Conservation (phyloP, 139 green algal genomes). For the Volvox africanus region DNA sequence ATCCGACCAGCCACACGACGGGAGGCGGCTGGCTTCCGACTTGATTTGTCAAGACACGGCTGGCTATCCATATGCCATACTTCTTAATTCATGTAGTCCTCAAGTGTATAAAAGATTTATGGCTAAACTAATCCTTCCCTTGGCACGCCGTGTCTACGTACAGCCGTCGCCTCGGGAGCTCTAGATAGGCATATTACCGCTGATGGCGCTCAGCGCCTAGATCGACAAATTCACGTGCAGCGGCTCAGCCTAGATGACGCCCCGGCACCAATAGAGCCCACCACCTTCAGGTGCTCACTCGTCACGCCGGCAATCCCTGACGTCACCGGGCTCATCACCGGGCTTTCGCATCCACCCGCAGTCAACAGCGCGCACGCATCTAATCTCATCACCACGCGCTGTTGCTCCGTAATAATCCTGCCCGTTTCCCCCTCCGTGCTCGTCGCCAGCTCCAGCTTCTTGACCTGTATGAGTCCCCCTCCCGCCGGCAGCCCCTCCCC, state of each 20-base stretch:
- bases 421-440: not conserved
- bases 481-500: not conserved
- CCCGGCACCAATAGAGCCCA: not conserved
- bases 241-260: conserved; percentile 20
- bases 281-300: not conserved
- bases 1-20: too few species aligned
- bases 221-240: conserved; percentile 3
- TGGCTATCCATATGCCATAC: too few species aligned
- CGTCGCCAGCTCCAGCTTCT: not conserved
- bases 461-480: not conserved
- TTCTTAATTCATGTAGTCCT: too few species aligned
- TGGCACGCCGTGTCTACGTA: too few species aligned
- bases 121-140: too few species aligned
- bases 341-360: not conserved
- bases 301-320: not conserved
- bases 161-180: too few species aligned
- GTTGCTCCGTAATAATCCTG: not conserved
- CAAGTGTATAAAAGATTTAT: too few species aligned
- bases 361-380: not conserved
- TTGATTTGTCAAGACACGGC: too few species aligned
- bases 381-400: not conserved
- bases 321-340: not conserved
- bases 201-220: not conserved
- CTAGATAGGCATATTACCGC: too few species aligned
- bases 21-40: too few species aligned